phyloP scores from a whole-genome alignment of 495 filamentous ascomycete species.

The Gamarada debralockiae region DNA sequence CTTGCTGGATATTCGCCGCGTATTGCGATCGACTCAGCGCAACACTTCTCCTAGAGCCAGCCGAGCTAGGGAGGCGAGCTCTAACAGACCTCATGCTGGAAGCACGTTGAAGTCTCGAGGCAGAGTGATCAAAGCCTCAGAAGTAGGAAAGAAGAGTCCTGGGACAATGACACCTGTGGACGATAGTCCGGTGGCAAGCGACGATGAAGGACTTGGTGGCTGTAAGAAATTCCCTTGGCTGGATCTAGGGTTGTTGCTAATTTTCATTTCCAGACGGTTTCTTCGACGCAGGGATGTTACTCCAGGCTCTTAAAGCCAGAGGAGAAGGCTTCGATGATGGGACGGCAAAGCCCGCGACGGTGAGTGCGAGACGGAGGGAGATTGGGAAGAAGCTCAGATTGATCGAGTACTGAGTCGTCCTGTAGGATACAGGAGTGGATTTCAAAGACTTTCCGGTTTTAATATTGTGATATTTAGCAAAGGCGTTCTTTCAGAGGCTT shows the following conservation, averaged over 20 bases:
- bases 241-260: constrained; percentile 4
- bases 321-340: constrained; percentile 19
- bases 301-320: constrained; percentile 75
- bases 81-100: constrained; percentile 18
- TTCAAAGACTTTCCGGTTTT: no score
- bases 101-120: constrained; percentile 51
- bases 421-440: no score
- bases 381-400: constrained; percentile 78
- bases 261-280: constrained; percentile 69
- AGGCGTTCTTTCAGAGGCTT: no score
- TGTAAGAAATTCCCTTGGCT: constrained; percentile 55
- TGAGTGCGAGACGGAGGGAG: constrained; percentile 52
- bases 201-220: constrained; percentile 87
- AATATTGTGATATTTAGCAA: no score
- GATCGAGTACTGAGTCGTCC: constrained; percentile 58
- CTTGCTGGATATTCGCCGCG: constrained; percentile 81
- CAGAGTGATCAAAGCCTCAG: constrained; percentile 45
- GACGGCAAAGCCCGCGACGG: constrained; percentile 37
- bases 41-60: constrained; percentile 50
- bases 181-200: constrained; percentile 60
- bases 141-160: constrained; percentile 31
- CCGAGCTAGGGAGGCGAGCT: constrained; percentile 56
- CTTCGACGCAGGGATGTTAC: constrained; percentile 92
- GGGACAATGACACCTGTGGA: constrained; percentile 33
- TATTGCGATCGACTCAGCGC: constrained; percentile 62